Evolutionary conservation across 2,329 filamentous ascomycete genomes (phyloP).

Genomic region (Rhinocladiella similis): DNA sequence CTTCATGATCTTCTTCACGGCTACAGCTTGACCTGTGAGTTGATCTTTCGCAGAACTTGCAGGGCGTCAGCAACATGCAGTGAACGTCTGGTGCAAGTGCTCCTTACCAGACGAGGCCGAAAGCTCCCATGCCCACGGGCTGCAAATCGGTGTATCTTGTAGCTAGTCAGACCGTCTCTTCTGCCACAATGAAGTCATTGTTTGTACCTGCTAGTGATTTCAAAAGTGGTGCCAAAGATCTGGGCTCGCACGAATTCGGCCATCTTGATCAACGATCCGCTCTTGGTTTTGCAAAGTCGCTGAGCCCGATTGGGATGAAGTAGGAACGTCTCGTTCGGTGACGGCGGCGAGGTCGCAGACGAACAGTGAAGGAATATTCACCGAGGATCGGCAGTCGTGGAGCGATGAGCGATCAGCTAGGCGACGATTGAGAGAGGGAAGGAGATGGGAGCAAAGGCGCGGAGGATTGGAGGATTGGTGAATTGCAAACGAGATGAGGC

Average conservation of each 20-base stretch:
- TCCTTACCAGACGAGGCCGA: conserved; percentile 89
- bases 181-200: conserved; percentile 8
- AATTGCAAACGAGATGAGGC: neutral
- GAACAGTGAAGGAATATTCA: too few species aligned
- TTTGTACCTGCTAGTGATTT: conserved; percentile 92
- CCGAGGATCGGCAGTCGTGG: neutral
- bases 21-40: conserved; percentile 93
- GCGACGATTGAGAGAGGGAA: neutral
- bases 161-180: conserved; percentile 29
- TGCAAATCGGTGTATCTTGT: conserved; percentile 93
- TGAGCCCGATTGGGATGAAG: neutral
- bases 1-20: conserved; percentile 99
- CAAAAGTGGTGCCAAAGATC: conserved; percentile 99
- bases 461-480: too few species aligned
- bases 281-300: neutral
- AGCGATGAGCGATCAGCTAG: neutral
- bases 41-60: conserved; percentile 92
- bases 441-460: neutral
- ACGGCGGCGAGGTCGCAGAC: too few species aligned
- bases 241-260: conserved; percentile 98
- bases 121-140: conserved; percentile 98
- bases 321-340: neutral
- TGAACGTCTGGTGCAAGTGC: neutral
- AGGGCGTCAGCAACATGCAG: conserved; percentile 4
- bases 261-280: conserved; percentile 61